Conservation (phyloP, 2,329 filamentous ascomycete genomes). For the Cladosporium velox region DNA sequence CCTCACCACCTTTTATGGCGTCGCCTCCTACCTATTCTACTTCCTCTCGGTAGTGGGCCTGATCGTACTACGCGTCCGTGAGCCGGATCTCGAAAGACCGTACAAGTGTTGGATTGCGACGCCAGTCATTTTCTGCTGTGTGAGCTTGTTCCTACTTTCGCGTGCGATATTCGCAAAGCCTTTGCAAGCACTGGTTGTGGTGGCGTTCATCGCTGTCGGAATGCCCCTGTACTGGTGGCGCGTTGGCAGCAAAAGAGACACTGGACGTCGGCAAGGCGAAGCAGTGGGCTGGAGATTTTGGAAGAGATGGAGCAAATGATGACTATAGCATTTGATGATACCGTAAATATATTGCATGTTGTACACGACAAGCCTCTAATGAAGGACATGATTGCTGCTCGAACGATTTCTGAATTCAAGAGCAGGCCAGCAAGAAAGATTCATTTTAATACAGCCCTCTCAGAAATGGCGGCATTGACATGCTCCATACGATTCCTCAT, state of each 20-base stretch:
- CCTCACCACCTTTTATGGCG: slow-evolving; percentile 93
- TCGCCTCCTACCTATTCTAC: slow-evolving; percentile 96
- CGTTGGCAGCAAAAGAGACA: slow-evolving; percentile 60
- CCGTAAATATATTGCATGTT: slow-evolving; percentile 3
- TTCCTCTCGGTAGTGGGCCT: slow-evolving; percentile 92
- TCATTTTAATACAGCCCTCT: too few relatives aligned
- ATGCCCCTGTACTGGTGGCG: slow-evolving; percentile 89
- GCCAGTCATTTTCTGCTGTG: slow-evolving; percentile 97
- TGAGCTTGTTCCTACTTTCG: slow-evolving; percentile 87
- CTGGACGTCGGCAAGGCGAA: slow-evolving; percentile 32
- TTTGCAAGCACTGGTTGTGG: slow-evolving; percentile 82
- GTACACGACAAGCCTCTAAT: not conserved
- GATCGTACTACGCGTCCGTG: slow-evolving; percentile 83
- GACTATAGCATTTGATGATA: not conserved
- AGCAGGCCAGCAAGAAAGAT: not conserved
- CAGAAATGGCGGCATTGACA: not conserved
- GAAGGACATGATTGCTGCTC: not conserved
- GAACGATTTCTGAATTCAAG: not conserved
- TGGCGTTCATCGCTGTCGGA: slow-evolving; percentile 80
- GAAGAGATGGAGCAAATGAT: slow-evolving; percentile 42
- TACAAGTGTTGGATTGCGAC: slow-evolving; percentile 97
- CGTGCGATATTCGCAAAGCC: slow-evolving; percentile 89
- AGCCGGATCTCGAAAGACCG: slow-evolving; percentile 83
- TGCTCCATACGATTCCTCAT: not conserved
- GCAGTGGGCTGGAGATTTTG: slow-evolving; percentile 43